Percentiles rank a stretch among this genome's conserved stretches.
phyloP scores from a whole-genome alignment of 2,329 filamentous ascomycete species.

The Cercospora beticola region DNA sequence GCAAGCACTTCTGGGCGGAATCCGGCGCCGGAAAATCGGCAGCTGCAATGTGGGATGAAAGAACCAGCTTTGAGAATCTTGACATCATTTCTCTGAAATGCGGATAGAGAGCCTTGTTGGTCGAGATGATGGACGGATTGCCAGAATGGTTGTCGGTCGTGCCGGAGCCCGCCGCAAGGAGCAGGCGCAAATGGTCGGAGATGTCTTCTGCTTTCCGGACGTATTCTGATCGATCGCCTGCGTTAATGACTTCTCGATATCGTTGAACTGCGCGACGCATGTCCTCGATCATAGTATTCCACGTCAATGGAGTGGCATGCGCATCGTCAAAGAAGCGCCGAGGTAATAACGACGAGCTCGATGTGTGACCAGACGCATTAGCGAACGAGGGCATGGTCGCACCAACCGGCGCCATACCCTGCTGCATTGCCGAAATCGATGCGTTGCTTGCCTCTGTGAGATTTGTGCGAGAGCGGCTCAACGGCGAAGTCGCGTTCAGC shows the following conservation, averaged over 20 bases:
- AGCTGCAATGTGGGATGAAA: conserved; percentile 95
- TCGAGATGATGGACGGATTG: conserved; percentile 98
- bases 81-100: conserved; percentile 99
- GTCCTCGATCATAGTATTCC: conserved; percentile 85
- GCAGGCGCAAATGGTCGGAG: conserved; percentile 87
- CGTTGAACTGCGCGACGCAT: conserved; percentile 89
- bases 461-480: conserved; percentile 59
- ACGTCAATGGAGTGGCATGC: conserved; percentile 76
- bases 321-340: conserved; percentile 89
- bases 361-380: conserved; percentile 44
- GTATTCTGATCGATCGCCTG: conserved; percentile 81
- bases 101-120: conserved; percentile 93
- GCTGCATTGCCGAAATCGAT: conserved; percentile 49
- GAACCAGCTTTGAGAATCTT: conserved; percentile 96
- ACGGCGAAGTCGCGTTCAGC: conserved; percentile 67
- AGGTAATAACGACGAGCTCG: conserved; percentile 56
- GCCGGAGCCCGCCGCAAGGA: conserved; percentile 92
- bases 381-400: conserved; percentile 57
- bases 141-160: conserved; percentile 99
- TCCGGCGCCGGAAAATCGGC: conserved; percentile 94
- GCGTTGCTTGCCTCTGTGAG: conserved; percentile 46
- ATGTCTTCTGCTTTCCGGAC: conserved; percentile 96
- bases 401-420: conserved; percentile 49
- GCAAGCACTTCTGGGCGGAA: conserved; percentile 89
- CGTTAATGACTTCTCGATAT: conserved; percentile 86